These are phyloP conservation scores for Cercospora brassicicola DNA, from an alignment of 2,329 filamentous ascomycete species.

Conservation along the genomic window DNA sequence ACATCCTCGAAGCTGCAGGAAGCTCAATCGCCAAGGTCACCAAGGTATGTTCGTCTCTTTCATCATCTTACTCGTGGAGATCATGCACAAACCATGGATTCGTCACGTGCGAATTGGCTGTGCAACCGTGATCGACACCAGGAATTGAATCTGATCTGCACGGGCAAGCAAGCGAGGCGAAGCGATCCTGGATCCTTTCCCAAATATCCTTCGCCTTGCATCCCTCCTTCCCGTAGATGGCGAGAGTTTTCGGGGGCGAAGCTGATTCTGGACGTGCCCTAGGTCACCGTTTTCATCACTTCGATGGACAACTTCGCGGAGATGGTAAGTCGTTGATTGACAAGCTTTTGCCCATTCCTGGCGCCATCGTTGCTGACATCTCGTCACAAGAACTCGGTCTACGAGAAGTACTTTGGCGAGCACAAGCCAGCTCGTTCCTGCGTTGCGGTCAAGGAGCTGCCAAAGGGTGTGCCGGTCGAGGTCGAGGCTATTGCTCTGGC, in stretches of 20 bases:
- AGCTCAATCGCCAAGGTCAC: slow-evolving; percentile 77
- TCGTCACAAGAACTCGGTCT: slow-evolving; percentile 65
- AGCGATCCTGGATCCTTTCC: slow-evolving; percentile 3
- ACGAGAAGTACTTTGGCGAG: slow-evolving; percentile 71
- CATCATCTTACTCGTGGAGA: neutral
- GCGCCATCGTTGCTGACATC: neutral
- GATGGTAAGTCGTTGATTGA: slow-evolving; percentile 48
- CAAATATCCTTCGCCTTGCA: slow-evolving; percentile 1
- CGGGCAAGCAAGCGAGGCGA: slow-evolving; percentile 4
- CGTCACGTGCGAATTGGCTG: neutral
- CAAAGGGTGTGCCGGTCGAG: slow-evolving; percentile 82
- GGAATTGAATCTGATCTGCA: neutral
- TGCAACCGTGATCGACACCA: neutral
- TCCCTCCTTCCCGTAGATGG: neutral
- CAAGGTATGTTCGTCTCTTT: slow-evolving; percentile 59
- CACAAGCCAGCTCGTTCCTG: slow-evolving; percentile 87
- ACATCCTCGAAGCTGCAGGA: slow-evolving; percentile 78
- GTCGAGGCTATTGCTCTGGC: slow-evolving; percentile 78
- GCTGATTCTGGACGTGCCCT: neutral
- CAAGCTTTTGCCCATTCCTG: neutral
- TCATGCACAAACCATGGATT: neutral
- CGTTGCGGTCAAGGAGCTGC: slow-evolving; percentile 84
- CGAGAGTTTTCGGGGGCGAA: slow-evolving; percentile 1
- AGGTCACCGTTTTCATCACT: slow-evolving; percentile 73
- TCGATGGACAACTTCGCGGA: slow-evolving; percentile 87